Percentiles rank a stretch among this genome's conserved stretches.
Conservation (phyloP, 2,329 filamentous ascomycete species). For the Colletotrichum magnum region DNA sequence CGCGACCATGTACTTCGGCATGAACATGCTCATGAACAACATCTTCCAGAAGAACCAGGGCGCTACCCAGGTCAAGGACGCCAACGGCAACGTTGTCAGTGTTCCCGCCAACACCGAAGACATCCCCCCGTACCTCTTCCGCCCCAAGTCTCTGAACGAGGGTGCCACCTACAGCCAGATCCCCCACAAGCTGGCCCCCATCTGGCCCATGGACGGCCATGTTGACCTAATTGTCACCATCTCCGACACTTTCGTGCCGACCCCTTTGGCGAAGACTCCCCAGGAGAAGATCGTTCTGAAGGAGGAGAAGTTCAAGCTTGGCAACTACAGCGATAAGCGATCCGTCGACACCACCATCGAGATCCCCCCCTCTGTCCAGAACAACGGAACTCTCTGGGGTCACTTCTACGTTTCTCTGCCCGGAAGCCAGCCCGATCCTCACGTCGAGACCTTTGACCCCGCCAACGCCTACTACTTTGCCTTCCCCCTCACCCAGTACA, state of each 20-base stretch:
- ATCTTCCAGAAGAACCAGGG: constrained; percentile 63
- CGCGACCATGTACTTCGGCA: constrained; percentile 69
- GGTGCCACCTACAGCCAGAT: constrained; percentile 75
- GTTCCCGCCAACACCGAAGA: constrained; percentile 67
- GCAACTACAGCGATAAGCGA: constrained; percentile 84
- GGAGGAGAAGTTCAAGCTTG: constrained; percentile 84
- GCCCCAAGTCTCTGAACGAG: constrained; percentile 72
- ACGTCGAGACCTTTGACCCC: constrained; percentile 78
- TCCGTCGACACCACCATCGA: constrained; percentile 82
- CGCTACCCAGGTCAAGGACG: constrained; percentile 63
- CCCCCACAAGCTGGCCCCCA: constrained; percentile 82
- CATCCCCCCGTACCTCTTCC: constrained; percentile 76
- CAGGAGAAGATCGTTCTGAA: constrained; percentile 80
- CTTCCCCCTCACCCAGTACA: constrained; percentile 88
- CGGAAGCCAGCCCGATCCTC: constrained; percentile 83
- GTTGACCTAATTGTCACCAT: constrained; percentile 90
- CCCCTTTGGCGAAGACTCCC: constrained; percentile 75
- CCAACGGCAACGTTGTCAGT: constrained; percentile 66
- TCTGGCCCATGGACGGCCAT: constrained; percentile 85
- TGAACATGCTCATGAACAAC: constrained; percentile 71
- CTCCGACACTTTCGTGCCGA: constrained; percentile 79
- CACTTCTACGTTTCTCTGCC: constrained; percentile 91
- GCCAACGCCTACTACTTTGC: constrained; percentile 86
- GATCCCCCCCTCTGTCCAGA: constrained; percentile 84
- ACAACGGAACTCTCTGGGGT: constrained; percentile 94